Evolutionary conservation across 441 rosid genomes (phyloP).

Genomic region (Theobroma grandiflorum): DNA sequence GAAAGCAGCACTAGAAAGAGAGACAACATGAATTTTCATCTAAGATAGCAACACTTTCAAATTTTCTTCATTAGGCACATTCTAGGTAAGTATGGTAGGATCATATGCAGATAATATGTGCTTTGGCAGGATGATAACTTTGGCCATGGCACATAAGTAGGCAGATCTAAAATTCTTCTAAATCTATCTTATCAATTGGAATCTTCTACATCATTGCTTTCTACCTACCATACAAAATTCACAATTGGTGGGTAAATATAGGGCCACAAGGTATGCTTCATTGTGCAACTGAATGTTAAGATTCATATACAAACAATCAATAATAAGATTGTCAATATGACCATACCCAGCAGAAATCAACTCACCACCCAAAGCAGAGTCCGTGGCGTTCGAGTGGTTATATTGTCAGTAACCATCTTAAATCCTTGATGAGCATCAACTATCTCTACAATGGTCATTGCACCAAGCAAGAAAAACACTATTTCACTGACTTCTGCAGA

Average conservation of each 20-base stretch:
- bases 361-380: slow-evolving; percentile 93
- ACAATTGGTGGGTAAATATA: background rate
- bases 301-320: background rate
- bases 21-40: background rate
- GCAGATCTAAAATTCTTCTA: background rate
- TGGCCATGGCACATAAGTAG: background rate
- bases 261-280: background rate
- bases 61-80: background rate
- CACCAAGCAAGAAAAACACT: slow-evolving; percentile 95
- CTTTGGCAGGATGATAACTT: background rate
- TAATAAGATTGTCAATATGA: slow-evolving; percentile 16
- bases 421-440: slow-evolving; percentile 99
- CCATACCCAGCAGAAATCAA: slow-evolving; percentile 29
- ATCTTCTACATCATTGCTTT: background rate
- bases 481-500: slow-evolving; percentile 94
- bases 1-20: slow-evolving; percentile 21
- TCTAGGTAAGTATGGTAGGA: background rate
- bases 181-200: slow-evolving; percentile 1
- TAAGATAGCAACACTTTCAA: background rate
- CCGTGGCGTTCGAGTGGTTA: slow-evolving; percentile 84
- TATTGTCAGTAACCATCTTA: slow-evolving; percentile 94
- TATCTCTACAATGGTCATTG: slow-evolving; percentile 97
- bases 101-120: background rate
- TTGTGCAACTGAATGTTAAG: background rate
- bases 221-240: background rate